Evolutionary conservation across 257 asterid genomes (phyloP).

Genomic region (Solanum raphanifolium): DNA sequence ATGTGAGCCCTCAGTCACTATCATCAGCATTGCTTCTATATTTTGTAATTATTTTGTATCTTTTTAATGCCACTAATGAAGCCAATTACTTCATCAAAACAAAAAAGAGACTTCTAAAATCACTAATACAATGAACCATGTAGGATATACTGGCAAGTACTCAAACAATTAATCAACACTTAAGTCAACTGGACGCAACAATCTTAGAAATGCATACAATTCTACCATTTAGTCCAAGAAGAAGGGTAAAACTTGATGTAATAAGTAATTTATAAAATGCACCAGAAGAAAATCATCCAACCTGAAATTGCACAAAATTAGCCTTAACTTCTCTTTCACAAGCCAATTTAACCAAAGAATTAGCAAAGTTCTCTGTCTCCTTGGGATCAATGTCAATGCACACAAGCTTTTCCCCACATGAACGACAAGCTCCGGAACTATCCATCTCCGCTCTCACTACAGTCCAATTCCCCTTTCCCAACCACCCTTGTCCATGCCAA

Average conservation of each 20-base stretch:
- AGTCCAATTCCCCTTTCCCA: constrained; percentile 80
- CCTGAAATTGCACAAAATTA: constrained; percentile 70
- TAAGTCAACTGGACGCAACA: background rate
- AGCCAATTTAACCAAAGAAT: constrained; percentile 61
- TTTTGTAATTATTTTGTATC: background rate
- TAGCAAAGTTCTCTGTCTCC: constrained; percentile 75
- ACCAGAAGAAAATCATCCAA: constrained; percentile 13
- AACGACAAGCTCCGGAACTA: constrained; percentile 53
- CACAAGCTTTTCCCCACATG: constrained; percentile 75
- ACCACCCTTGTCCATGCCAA: constrained; percentile 99
- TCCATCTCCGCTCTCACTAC: constrained; percentile 59
- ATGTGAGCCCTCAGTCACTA: background rate
- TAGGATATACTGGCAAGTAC: background rate
- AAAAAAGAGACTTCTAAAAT: background rate
- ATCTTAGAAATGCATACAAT: background rate
- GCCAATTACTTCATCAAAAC: background rate
- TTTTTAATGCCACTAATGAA: background rate
- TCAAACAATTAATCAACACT: background rate
- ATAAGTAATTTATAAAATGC: background rate
- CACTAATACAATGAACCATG: background rate
- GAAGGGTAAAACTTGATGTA: background rate
- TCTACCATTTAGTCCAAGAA: background rate
- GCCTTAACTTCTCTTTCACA: constrained; percentile 43
- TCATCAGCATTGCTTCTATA: background rate
- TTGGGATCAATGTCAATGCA: constrained; percentile 88